A percentile compares a stretch with the other conserved stretches of the same genome.
Evolutionary conservation across 2,329 filamentous ascomycete genomes (phyloP).

Genomic region (Byssoonygena ceratinophila): DNA sequence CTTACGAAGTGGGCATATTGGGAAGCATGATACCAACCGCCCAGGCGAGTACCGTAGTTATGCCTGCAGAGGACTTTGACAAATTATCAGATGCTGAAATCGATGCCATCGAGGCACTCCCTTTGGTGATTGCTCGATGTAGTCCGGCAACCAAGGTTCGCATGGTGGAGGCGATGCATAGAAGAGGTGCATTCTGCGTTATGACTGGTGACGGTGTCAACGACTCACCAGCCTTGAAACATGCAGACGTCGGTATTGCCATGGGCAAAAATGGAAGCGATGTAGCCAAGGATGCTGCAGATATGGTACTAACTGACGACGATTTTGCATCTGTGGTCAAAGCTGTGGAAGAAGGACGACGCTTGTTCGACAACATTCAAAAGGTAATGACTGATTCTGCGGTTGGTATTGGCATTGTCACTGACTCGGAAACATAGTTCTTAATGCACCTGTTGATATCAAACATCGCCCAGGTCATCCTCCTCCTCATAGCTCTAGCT

Average conservation of each 20-base stretch:
- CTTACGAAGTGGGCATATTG: slow-evolving; percentile 64
- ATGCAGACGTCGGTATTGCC: slow-evolving; percentile 68
- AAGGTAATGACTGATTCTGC: slow-evolving; percentile 28
- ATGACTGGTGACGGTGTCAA: slow-evolving; percentile 78
- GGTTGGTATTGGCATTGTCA: no score
- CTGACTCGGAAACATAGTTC: slow-evolving; percentile 53
- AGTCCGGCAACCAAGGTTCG: slow-evolving; percentile 56
- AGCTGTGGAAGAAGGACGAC: slow-evolving; percentile 65
- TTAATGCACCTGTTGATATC: slow-evolving; percentile 67
- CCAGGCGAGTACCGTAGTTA: slow-evolving; percentile 51
- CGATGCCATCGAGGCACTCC: slow-evolving; percentile 42
- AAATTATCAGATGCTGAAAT: slow-evolving; percentile 59
- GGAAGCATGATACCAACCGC: slow-evolving; percentile 38
- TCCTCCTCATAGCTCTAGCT: slow-evolving; percentile 66
- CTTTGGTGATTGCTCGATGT: slow-evolving; percentile 43
- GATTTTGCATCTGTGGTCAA: slow-evolving; percentile 74
- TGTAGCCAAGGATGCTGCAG: slow-evolving; percentile 63
- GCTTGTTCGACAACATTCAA: slow-evolving; percentile 73
- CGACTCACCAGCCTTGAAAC: slow-evolving; percentile 62
- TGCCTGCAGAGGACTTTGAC: slow-evolving; percentile 65
- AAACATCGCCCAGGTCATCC: slow-evolving; percentile 74
- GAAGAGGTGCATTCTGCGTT: slow-evolving; percentile 56
- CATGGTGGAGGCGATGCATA: slow-evolving; percentile 53
- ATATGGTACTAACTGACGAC: slow-evolving; percentile 45
- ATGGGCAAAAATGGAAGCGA: slow-evolving; percentile 68